Evolutionary conservation across 2,329 filamentous ascomycete genomes (phyloP).

Genomic region (Hymenoscyphus scutula): DNA sequence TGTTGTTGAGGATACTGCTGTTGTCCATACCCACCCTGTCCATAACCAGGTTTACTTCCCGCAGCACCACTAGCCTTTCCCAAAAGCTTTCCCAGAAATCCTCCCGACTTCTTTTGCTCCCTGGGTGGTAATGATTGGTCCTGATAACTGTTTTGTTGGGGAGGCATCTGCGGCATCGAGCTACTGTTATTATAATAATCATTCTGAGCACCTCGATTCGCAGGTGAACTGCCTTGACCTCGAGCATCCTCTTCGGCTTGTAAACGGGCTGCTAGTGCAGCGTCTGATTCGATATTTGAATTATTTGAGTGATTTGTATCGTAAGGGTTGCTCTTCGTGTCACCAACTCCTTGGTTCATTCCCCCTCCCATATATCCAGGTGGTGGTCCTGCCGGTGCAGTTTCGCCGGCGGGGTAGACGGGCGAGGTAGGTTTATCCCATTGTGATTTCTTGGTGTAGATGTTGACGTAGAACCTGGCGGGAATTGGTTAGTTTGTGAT

Average conservation of each 20-base stretch:
- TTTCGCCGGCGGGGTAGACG: conserved; percentile 58
- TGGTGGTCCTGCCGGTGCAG: conserved; percentile 57
- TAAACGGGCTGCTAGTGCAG: conserved; percentile 69
- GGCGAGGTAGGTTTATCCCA: conserved; percentile 81
- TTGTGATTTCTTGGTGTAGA: conserved; percentile 82
- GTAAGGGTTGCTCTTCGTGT: conserved; percentile 73
- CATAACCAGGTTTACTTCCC: conserved; percentile 32
- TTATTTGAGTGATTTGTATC: conserved; percentile 30
- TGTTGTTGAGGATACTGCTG: conserved; percentile 27
- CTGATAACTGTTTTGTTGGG: conserved; percentile 9
- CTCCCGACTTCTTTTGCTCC: conserved; percentile 41
- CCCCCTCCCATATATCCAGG: conserved; percentile 49
- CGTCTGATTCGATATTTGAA: conserved; percentile 58
- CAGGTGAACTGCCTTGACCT: conserved; percentile 34
- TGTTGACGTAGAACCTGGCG: conserved; percentile 83
- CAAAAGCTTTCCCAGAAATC: conserved; percentile 53
- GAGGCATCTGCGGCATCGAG: not conserved
- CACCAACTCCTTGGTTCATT: conserved; percentile 26
- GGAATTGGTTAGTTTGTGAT: conserved; percentile 18
- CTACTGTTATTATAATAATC: conserved; percentile 8
- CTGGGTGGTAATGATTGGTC: conserved; percentile 44
- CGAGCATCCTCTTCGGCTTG: conserved; percentile 81
- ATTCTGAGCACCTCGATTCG: conserved; percentile 11
- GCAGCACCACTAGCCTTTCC: conserved; percentile 33
- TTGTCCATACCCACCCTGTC: conserved; percentile 36